Evolutionary conservation across 768 basidiomycete genomes (phyloP).

Genomic region (Favolaschia claudopus): DNA sequence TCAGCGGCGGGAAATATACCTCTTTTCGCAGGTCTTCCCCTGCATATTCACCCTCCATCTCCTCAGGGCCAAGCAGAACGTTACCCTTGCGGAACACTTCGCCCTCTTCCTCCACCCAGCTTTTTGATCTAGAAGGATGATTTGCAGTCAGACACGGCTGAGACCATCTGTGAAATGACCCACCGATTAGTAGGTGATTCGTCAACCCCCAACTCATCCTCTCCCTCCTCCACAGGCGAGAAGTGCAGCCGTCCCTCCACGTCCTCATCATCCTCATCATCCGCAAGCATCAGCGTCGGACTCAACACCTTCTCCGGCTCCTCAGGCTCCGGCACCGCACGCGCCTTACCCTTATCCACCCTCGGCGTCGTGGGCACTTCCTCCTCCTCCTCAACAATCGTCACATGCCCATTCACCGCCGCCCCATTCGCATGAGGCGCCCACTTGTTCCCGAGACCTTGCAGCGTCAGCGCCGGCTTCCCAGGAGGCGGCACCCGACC

Average conservation of each 20-base stretch:
- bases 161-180: constrained; percentile 27
- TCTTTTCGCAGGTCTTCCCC: constrained; percentile 89
- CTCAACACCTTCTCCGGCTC: constrained; percentile 75
- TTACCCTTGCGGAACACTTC: constrained; percentile 95
- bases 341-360: constrained; percentile 81
- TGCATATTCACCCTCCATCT: constrained; percentile 89
- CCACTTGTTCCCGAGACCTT: constrained; percentile 51
- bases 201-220: constrained; percentile 22
- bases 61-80: constrained; percentile 79
- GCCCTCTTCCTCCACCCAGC: constrained; percentile 93
- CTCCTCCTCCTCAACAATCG: constrained; percentile 40
- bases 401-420: constrained; percentile 13
- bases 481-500: constrained; percentile 51
- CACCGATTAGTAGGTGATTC: constrained; percentile 60
- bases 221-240: constrained; percentile 43
- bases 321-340: constrained; percentile 73
- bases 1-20: constrained; percentile 46
- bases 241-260: constrained; percentile 44
- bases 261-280: constrained; percentile 59
- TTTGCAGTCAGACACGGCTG: constrained; percentile 6
- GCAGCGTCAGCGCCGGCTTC: constrained; percentile 49
- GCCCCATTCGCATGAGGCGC: constrained; percentile 5
- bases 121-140: constrained; percentile 61
- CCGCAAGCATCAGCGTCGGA: constrained; percentile 60
- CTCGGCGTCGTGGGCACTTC: constrained; percentile 62